Evolutionary conservation across 768 basidiomycete genomes (phyloP).

Genomic region (Kwoniella europaea): DNA sequence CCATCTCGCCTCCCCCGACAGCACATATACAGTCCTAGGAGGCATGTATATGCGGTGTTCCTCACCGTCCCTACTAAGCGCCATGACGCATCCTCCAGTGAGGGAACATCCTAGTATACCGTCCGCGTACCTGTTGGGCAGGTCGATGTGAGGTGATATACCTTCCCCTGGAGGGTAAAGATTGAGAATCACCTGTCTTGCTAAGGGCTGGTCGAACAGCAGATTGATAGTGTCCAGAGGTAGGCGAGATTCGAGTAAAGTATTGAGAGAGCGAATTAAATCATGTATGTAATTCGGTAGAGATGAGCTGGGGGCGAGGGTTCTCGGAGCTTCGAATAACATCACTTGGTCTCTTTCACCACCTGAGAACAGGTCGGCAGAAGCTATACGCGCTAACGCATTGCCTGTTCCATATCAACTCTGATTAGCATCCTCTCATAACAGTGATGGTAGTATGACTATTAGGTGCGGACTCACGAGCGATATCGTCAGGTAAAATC

Average conservation of each 20-base stretch:
- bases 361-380: constrained; percentile 49
- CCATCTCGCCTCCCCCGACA: constrained; percentile 82
- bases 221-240: constrained; percentile 62
- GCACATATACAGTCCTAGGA: constrained; percentile 73
- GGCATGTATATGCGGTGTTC: constrained; percentile 68
- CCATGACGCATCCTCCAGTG: constrained; percentile 79
- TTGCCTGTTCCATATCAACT: constrained; percentile 24
- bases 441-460: neutral
- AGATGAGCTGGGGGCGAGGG: constrained; percentile 48
- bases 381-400: constrained; percentile 30
- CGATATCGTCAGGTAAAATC: constrained; percentile 29
- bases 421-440: neutral
- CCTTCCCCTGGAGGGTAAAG: constrained; percentile 87
- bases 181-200: constrained; percentile 87
- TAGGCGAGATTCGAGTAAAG: constrained; percentile 63
- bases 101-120: constrained; percentile 89
- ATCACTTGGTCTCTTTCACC: constrained; percentile 75
- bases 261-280: constrained; percentile 63
- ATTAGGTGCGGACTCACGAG: constrained; percentile 30
- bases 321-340: constrained; percentile 72
- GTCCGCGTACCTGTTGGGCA: constrained; percentile 80
- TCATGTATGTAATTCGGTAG: constrained; percentile 63
- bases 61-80: constrained; percentile 51
- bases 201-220: constrained; percentile 58
- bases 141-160: constrained; percentile 84